Percentiles rank a stretch among this genome's conserved stretches.
Evolutionary conservation across 192 early-diverging fungal genomes (phyloP).

Genomic region (Funneliformis mosseae): DNA sequence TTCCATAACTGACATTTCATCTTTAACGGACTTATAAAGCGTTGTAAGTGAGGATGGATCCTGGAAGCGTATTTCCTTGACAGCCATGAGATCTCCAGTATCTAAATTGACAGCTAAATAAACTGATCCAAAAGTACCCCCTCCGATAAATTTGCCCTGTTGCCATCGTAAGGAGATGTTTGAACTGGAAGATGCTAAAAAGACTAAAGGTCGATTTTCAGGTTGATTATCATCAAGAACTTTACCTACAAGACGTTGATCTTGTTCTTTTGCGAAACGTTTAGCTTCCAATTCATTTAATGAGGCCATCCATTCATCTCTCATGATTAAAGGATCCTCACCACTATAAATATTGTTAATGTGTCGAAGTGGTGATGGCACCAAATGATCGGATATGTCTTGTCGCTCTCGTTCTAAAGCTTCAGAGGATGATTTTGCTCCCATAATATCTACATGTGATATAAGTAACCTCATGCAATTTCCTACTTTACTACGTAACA

Average conservation of each 20-base stretch:
- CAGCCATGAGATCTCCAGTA: constrained; percentile 84
- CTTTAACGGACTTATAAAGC: constrained; percentile 74
- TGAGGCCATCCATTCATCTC: constrained; percentile 52
- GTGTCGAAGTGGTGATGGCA: background rate
- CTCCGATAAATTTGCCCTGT: constrained; percentile 79
- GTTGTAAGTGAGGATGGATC: constrained; percentile 62
- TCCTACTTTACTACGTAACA: constrained; percentile 71
- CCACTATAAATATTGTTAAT: constrained; percentile 32
- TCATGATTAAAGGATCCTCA: constrained; percentile 29
- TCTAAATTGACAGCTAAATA: constrained; percentile 84
- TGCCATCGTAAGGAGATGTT: constrained; percentile 87
- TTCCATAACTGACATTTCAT: constrained; percentile 92
- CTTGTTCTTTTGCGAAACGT: constrained; percentile 43
- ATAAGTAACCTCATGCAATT: constrained; percentile 80
- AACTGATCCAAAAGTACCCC: constrained; percentile 87
- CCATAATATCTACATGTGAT: constrained; percentile 80
- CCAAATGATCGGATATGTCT: constrained; percentile 35
- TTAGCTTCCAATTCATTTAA: constrained; percentile 60
- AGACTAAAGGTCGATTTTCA: constrained; percentile 77
- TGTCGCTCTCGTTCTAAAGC: constrained; percentile 37
- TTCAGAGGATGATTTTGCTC: constrained; percentile 56
- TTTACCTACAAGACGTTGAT: constrained; percentile 70
- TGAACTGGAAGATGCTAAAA: constrained; percentile 74
- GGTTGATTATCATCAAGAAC: constrained; percentile 77
- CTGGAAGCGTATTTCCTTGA: constrained; percentile 89